Evolutionary conservation across 805 yeast species (phyloP), one percentile per base, ranked within the genome.

Genomic region (Ogataea salicorniae): DNA sequence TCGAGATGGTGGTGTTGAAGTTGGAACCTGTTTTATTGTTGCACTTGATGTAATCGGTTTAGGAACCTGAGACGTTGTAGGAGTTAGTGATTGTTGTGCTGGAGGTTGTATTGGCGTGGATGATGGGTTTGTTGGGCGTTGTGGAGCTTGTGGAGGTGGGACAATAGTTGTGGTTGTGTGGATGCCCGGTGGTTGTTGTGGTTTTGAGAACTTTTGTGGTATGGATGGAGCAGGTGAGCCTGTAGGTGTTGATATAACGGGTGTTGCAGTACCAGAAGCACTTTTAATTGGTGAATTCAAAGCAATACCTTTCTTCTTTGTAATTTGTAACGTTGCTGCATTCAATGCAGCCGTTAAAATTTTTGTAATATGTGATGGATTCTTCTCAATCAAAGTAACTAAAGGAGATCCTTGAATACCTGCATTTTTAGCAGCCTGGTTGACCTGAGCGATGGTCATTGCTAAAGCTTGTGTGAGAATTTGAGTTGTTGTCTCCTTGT

Each of bases 401-500:
- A 87, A 69, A 5, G 94, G 91, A 57, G 86, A 85, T 18, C 89
- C 87, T 1, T 82, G 80, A 49, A 87, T 83, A 16, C 94, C 91
- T 35, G 85, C 87, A 56, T 82, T 83, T 57, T 90, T 87, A 0
- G 96, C 96, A 7, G 91, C 91, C 55, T 83, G 91, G 49, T 86
- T 84, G 9, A 87, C 92, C 63, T 87, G 94, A 11, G 95, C 92
- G 52, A 91, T 89, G 0, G 96, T 92, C 72, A 91, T 86, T 3
- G 97, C 96, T 55, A 91, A 73, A 1, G 97, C 96, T 57, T 87
- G 90, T 8, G 97, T 91, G 56, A 91, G 72, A 46, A 90, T 81
- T 49, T 82, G 87, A 0, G 96, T 87, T 43, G 92, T 88, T 6
- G 89, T 81, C 23, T 85, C 90, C 37, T 88, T 87, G 49, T 85